Base-by-base conservation (phyloP, 495 filamentous ascomycete genomes). In the Pyrenula aspistea region DNA sequence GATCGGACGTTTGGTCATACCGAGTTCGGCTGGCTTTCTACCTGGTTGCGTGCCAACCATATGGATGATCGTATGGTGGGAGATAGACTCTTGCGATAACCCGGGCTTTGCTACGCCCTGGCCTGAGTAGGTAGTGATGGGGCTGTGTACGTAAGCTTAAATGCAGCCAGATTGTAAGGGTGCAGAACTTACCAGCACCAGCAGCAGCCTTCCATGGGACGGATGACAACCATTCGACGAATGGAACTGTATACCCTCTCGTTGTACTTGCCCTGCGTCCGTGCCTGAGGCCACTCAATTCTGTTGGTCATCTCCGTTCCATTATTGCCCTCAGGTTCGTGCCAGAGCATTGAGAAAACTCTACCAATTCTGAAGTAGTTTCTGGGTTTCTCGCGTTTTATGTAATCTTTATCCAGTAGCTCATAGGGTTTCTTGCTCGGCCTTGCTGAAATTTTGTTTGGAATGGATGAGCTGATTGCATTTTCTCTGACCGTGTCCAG, bases 21-120 rank as follows among this genome's bases (percentile, higher is more conserved):
- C 49, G 2, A 63, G 60, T 57, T 73, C 69, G 12, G 48, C 49
- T 0, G 11, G 11, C 0, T 53, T 52, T 47, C 2, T 21, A 1
- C 2, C 15, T 2, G 71, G 63, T 1, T 23, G 22, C 10, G 49
- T 53, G 15, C 60, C 63, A 24, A 51, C 49, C 59, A 67, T 71
- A 55, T 73, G 65, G 8, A 73, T 65, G 21, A 74, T 59, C 8
- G 74, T 62, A 62, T 77, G 75, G 24, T 68, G n/a, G 10, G 8
- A 10, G 50, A 52, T 52, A 4, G n/a, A 20, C 19, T 68, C 12
- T 53, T 53, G 11, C 64, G 51, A 55, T 69, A 70, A 56, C 0
- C 65, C 66, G 1, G 19, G 23, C 55, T 75, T 75, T 0, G 62
- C 57, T 1, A 74, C 63, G 3, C 67, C 72, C 48, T 61, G 62